Conservation (phyloP, 179 eudicot species). For the Beta macrorhiza region DNA sequence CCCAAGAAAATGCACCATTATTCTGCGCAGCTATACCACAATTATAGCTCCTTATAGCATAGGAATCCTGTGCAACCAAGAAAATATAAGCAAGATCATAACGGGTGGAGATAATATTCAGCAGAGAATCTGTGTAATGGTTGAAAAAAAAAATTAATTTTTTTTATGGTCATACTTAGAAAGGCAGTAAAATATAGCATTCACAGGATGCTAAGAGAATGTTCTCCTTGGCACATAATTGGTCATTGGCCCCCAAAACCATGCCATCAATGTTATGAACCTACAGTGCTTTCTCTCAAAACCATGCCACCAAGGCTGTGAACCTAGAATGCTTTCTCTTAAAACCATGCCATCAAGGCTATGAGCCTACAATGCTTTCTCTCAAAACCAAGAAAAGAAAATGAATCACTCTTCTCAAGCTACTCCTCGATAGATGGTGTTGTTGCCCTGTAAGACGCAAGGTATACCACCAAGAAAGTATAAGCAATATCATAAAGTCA, state of each 20-base stretch:
- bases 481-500: too few relatives aligned
- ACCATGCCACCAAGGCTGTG: not conserved
- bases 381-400: not conserved
- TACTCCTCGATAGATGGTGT: not conserved
- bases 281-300: too few relatives aligned
- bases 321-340: not conserved
- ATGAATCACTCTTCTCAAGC: not conserved
- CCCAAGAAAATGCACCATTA: conserved; percentile 84
- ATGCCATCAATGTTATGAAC: not conserved
- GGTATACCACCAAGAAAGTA: not conserved
- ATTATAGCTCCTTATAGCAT: conserved; percentile 87
- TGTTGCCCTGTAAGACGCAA: not conserved
- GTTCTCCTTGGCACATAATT: not conserved
- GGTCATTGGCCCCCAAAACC: not conserved
- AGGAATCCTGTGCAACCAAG: conserved; percentile 57
- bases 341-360: not conserved
- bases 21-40: conserved; percentile 84
- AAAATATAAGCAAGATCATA: conserved; percentile 15
- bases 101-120: not conserved
- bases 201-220: not conserved
- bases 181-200: not conserved
- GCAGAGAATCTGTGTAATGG: not conserved
- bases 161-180: not conserved
- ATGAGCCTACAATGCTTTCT: not conserved
- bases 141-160: not conserved